Evolutionary conservation across 1,139 yeast genomes (phyloP), one percentile per base, ranked within the genome.

Genomic region (Diutina sp.): DNA sequence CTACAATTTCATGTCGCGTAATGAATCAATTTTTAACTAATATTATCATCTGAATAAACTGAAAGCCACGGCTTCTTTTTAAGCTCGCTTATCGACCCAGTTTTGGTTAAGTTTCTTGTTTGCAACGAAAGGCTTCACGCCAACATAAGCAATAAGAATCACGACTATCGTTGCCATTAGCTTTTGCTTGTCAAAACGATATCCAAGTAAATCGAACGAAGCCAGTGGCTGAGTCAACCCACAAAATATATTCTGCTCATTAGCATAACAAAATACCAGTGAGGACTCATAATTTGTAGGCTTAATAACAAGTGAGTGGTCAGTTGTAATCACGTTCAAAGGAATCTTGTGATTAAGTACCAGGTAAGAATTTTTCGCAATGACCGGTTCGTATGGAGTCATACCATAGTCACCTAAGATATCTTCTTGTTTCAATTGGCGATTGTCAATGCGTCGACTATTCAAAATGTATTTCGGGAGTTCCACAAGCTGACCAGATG

Each of bases 211-310:
- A 69, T 93, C 99, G 70, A 89, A 91, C 55, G 90, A 88, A 57
- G 81, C 80, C 0, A 97, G 89, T 1, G 98, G 97, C 57, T 87
- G 81, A 28, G 87, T 76, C 56, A 83, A 74, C 0, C 95, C 85
- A 66, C 91, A 88, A 71, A 87, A 91, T 25, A 87, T 69, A 66
- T 89, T 96, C 32, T 69, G 64, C 50, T 76, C 72, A 46, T 89
- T 90, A 56, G 79, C 72, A 29, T 82, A 78, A 61, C 95, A 85
- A 1, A 90, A 79, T 46, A 87, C 75, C 2, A 86, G 75, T 0
- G 98, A 90, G 1, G 96, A 87, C 68, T 93, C 99, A 58, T 90
- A 73, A 54, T 82, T 77, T 0, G 97, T 86, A 1, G 93, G 82
- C 44, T 76, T 71, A 1, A 88, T 74, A 30, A 83, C 68, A 2